A percentile compares a stretch with the other conserved stretches of the same genome.
Evolutionary conservation across 1,139 yeast species (phyloP).

Genomic region (Yamadazyma atlantica): DNA sequence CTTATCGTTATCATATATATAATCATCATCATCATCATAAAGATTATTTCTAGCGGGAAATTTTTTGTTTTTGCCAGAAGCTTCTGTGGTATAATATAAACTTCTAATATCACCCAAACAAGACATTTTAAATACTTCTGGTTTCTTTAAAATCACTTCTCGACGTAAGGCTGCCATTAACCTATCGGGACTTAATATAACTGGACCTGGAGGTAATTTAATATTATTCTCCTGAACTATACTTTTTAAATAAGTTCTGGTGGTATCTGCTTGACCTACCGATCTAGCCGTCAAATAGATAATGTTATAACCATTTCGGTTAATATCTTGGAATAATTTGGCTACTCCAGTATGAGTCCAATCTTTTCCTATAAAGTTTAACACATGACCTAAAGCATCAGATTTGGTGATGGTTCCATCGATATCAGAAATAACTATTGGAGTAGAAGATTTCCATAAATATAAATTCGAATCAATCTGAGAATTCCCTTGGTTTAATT

Average conservation of each 20-base stretch:
- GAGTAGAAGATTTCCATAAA: constrained; percentile 82
- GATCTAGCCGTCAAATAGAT: constrained; percentile 93
- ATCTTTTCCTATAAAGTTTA: constrained; percentile 91
- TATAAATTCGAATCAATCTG: constrained; percentile 70
- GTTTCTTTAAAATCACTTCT: constrained; percentile 90
- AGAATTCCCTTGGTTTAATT: constrained; percentile 81
- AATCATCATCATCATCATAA: constrained; percentile 7
- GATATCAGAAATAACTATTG: constrained; percentile 94
- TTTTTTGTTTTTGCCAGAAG: background rate
- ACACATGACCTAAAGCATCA: constrained; percentile 95
- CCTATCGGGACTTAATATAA: constrained; percentile 91
- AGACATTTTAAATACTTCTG: constrained; percentile 98
- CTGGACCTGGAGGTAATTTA: constrained; percentile 87
- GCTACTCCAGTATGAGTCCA: constrained; percentile 99
- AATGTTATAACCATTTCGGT: constrained; percentile 85
- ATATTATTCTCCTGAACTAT: constrained; percentile 72
- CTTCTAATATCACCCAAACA: constrained; percentile 84
- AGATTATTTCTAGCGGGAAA: background rate
- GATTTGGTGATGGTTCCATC: constrained; percentile 98
- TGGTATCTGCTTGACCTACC: constrained; percentile 94
- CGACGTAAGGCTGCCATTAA: constrained; percentile 93
- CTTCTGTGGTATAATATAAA: constrained; percentile 42
- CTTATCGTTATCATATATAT: constrained; percentile 27
- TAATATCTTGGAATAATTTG: constrained; percentile 79
- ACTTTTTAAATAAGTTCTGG: constrained; percentile 78